Percentiles rank a stretch among this genome's conserved stretches.
These are phyloP conservation scores for Zygoascus hellenicus DNA, from an alignment of 1,139 yeast species.

Conservation along the genomic window DNA sequence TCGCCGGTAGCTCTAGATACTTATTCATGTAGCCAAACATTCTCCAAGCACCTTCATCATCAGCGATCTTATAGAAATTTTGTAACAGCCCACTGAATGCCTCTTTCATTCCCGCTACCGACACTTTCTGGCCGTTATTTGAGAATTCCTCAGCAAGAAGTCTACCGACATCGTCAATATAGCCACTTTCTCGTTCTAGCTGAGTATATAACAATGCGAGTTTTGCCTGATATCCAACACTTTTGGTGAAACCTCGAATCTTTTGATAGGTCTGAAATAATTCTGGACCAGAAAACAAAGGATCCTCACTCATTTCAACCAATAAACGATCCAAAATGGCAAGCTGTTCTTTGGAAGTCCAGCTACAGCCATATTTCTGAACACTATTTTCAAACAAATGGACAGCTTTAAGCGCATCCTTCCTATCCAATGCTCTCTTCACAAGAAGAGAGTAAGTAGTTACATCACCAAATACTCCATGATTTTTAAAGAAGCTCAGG, in stretches of 20 bases:
- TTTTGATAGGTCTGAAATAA: conserved; percentile 31
- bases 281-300: conserved; percentile 27
- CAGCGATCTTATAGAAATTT: conserved; percentile 40
- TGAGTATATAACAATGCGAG: conserved; percentile 44
- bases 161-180: conserved; percentile 46
- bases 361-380: conserved; percentile 37
- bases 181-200: conserved; percentile 45
- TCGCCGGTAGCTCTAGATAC: conserved; percentile 55
- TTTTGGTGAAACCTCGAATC: conserved; percentile 38
- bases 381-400: conserved; percentile 36
- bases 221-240: conserved; percentile 41
- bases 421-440: conserved; percentile 24
- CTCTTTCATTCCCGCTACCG: conserved; percentile 24
- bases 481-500: conserved; percentile 21
- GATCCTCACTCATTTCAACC: conserved; percentile 23
- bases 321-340: conserved; percentile 34
- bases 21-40: conserved; percentile 56
- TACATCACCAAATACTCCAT: conserved; percentile 26
- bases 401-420: conserved; percentile 32
- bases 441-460: conserved; percentile 27
- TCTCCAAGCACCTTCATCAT: conserved; percentile 54
- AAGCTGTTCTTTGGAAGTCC: conserved; percentile 38
- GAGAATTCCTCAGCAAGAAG: conserved; percentile 55
- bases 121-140: conserved; percentile 35
- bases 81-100: conserved; percentile 41